Conservation (phyloP, 768 basidiomycete species). For the Rhizopogon roseolus region DNA sequence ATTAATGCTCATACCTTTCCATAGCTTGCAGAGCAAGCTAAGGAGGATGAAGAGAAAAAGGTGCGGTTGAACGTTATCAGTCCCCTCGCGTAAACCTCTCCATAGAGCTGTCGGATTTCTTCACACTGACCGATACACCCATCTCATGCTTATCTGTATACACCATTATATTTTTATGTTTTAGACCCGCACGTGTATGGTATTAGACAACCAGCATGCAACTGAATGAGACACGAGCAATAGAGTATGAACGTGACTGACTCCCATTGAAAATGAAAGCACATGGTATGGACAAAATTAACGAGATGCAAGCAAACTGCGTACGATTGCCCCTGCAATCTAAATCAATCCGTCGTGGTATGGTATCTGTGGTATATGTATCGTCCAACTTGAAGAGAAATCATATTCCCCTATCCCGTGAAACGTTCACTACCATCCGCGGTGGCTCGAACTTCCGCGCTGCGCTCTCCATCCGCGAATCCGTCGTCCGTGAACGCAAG, state of each 20-base stretch:
- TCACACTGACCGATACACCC: neutral
- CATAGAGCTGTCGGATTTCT: neutral
- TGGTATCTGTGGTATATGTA: neutral
- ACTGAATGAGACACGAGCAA: neutral
- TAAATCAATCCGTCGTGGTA: neutral
- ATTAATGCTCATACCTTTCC: neutral
- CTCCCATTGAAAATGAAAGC: neutral
- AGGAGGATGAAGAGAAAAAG: conserved; percentile 15
- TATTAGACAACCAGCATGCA: neutral
- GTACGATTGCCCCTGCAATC: neutral
- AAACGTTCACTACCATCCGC: conserved; percentile 11
- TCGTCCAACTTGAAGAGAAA: neutral
- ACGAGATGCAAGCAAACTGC: neutral
- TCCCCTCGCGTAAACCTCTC: neutral
- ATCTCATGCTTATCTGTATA: neutral
- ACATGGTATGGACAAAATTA: neutral
- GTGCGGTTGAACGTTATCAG: neutral
- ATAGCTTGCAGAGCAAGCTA: conserved; percentile 25
- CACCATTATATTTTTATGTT: neutral
- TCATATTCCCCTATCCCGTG: conserved; percentile 2
- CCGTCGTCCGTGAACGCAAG: neutral
- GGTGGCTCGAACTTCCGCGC: neutral
- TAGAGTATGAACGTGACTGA: too few relatives aligned
- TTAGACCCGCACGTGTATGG: neutral
- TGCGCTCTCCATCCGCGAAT: neutral